Percentiles rank a stretch among this genome's conserved stretches.
phyloP scores from a whole-genome alignment of 495 filamentous ascomycete species.

The Aspergillus homomorphus region DNA sequence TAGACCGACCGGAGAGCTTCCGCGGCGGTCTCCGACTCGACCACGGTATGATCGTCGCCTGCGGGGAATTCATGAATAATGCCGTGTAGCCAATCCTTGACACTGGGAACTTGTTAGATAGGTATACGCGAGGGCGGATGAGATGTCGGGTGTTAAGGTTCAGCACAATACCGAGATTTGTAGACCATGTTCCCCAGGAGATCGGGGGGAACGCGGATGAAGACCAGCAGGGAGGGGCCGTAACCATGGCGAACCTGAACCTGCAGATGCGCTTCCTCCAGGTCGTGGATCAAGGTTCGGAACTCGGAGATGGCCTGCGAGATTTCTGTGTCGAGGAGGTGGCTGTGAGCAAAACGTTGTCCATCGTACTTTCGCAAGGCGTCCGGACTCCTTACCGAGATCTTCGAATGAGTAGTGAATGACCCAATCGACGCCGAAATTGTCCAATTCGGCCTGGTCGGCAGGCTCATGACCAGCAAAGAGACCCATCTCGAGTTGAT shows the following conservation, averaged over 20 bases:
- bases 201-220: conserved; percentile 61
- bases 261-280: conserved; percentile 71
- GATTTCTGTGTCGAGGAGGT: conserved; percentile 49
- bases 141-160: not conserved
- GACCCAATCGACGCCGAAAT: conserved; percentile 46
- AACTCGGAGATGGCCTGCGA: conserved; percentile 68
- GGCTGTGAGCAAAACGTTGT: not conserved
- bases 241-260: conserved; percentile 83
- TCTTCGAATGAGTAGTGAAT: conserved; percentile 40
- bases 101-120: conserved; percentile 42
- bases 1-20: conserved; percentile 90
- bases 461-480: conserved; percentile 9
- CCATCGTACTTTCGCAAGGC: not conserved
- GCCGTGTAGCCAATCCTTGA: conserved; percentile 92
- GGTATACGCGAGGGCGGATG: no score
- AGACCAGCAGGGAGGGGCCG: conserved; percentile 72
- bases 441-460: conserved; percentile 31
- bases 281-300: conserved; percentile 65
- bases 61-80: conserved; percentile 72
- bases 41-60: conserved; percentile 42
- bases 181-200: conserved; percentile 54
- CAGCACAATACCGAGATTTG: conserved; percentile 53
- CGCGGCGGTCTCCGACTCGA: conserved; percentile 69
- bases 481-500: conserved; percentile 20
- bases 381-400: conserved; percentile 24